Percentiles rank a stretch among this genome's conserved stretches.
Conservation (phyloP, 2,329 filamentous ascomycete species). For the Ophiosphaerella korrae region DNA sequence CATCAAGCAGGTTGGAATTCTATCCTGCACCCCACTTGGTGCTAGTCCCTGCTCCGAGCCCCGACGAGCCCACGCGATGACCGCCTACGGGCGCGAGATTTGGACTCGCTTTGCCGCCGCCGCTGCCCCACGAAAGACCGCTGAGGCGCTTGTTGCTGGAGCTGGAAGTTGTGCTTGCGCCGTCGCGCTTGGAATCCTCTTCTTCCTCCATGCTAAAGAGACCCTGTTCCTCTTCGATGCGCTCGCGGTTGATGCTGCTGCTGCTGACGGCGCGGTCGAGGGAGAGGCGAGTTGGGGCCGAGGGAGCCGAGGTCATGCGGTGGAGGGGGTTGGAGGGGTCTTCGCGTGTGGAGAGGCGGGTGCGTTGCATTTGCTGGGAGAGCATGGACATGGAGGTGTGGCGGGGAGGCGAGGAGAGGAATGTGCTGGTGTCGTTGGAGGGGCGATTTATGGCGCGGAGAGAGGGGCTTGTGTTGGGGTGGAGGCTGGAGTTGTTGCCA, state of each 20-base stretch:
- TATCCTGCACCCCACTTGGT: no score
- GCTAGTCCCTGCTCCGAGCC: slow-evolving; percentile 19
- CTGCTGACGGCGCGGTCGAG: slow-evolving; percentile 49
- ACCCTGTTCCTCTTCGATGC: slow-evolving; percentile 51
- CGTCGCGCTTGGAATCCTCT: slow-evolving; percentile 44
- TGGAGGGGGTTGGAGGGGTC: slow-evolving; percentile 68
- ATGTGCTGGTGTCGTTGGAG: slow-evolving; percentile 56
- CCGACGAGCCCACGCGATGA: slow-evolving; percentile 30
- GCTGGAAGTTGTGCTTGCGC: slow-evolving; percentile 40
- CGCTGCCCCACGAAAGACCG: slow-evolving; percentile 45
- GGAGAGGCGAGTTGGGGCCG: slow-evolving; percentile 35
- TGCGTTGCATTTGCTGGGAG: slow-evolving; percentile 60
- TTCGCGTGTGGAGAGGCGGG: slow-evolving; percentile 46
- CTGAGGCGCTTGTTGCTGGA: slow-evolving; percentile 45
- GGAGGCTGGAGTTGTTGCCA: slow-evolving; percentile 57
- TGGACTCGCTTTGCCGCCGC: slow-evolving; percentile 43
- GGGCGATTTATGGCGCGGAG: slow-evolving; percentile 57
- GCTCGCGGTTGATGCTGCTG: slow-evolving; percentile 47
- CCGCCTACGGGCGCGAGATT: slow-evolving; percentile 42
- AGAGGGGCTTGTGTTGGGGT: slow-evolving; percentile 56
- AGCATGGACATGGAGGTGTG: slow-evolving; percentile 66
- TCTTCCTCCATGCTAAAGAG: slow-evolving; percentile 51
- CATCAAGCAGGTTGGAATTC: no score
- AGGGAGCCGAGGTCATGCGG: slow-evolving; percentile 39
- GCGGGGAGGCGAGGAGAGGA: slow-evolving; percentile 60